These are phyloP conservation scores for Leptographium procerum DNA, from an alignment of 2,329 filamentous ascomycete species.

Conservation along the genomic window DNA sequence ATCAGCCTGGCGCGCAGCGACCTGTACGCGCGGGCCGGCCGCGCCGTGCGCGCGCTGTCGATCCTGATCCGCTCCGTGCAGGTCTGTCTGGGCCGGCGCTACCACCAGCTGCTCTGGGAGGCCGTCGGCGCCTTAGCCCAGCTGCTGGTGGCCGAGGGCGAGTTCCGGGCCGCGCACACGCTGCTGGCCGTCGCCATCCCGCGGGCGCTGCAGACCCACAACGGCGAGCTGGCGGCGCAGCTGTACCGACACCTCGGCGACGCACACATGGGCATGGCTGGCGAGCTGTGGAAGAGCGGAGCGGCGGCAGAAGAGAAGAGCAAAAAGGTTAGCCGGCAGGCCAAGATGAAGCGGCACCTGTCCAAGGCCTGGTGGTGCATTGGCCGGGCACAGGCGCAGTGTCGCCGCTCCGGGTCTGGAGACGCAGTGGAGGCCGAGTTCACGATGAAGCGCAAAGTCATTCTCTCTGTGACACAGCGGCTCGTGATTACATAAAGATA, in stretches of 20 bases:
- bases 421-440: background rate
- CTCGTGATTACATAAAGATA: background rate
- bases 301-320: too few relatives aligned
- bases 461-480: constrained; percentile 3
- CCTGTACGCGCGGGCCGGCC: constrained; percentile 56
- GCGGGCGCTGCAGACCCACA: constrained; percentile 61
- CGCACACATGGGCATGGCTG: constrained; percentile 67
- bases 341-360: constrained; percentile 5
- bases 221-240: constrained; percentile 48
- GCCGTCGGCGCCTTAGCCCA: constrained; percentile 55
- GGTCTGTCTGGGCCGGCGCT: constrained; percentile 56
- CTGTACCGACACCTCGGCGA: constrained; percentile 65
- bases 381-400: constrained; percentile 4
- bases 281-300: constrained; percentile 18
- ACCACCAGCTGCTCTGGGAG: constrained; percentile 62
- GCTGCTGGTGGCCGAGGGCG: constrained; percentile 57
- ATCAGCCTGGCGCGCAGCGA: constrained; percentile 63
- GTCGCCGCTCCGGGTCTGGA: constrained; percentile 1
- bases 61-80: constrained; percentile 64
- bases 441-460: constrained; percentile 4
- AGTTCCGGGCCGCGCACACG: constrained; percentile 55
- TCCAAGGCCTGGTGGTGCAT: constrained; percentile 9
- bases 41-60: constrained; percentile 65
- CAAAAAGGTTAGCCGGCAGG: too few relatives aligned
- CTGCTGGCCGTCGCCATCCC: constrained; percentile 62